Evolutionary conservation across 2,329 filamentous ascomycete species (phyloP), one percentile per base, ranked within the genome.

Genomic region (Cercospora sp.): DNA sequence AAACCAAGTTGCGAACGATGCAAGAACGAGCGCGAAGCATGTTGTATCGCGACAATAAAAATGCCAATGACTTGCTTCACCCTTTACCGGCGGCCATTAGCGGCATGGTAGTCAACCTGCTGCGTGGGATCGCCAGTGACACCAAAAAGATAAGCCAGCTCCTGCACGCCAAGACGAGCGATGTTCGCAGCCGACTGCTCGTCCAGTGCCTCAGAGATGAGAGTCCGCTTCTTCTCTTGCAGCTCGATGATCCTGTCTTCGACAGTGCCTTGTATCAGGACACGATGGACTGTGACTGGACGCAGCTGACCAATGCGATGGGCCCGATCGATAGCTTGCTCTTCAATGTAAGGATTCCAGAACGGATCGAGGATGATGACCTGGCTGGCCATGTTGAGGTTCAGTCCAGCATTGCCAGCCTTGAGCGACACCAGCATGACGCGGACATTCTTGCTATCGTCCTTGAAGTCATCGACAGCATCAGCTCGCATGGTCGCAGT

Each of bases 271-370:
- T 88, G 79, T 7, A 94, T 88, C 3, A 97, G 81, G 26, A 97
- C 86, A 3, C 92, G 89, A 77, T 97, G 93, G 1, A 97, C 90
- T 65, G 88, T 85, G 4, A 97, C 94, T 7, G 88, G 82, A 3
- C 85, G 85, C 72, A 85, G 82, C 80, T 97, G 94, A 0, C 93
- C 93, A 73, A 97, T 94, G 9, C 94, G 90, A 79, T 97, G 91
- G 2, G 93, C 92, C 24, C 94, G 90, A 78, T 97, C 94, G 61
- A 97, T 90, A 3, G 94, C 94, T 80, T 97, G 94, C 80, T 93
- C 92, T 80, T 97, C 94, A 60, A 96, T 91, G 77, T 91, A 97
- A 0, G 93, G 94, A 71, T 97, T 97, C 92, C 93, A 97, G 81
- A 96, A 97, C 0, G 93, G 93, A 77, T 97, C 93, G 76, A 97